phyloP scores from a whole-genome alignment of 495 filamentous ascomycete species.

The Trichoderma virens region DNA sequence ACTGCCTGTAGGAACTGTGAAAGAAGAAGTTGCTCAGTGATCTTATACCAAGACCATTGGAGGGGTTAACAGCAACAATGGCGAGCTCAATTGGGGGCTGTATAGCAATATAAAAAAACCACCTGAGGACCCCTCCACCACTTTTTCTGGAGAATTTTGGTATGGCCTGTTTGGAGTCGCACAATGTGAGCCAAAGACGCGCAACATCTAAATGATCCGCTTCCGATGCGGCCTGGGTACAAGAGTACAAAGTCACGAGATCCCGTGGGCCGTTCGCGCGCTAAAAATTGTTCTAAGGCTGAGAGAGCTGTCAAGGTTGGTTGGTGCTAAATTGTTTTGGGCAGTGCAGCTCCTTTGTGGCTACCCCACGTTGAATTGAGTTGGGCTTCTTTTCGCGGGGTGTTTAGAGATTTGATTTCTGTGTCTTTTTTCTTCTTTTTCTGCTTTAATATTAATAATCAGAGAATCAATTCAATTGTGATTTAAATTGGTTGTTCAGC shows the following conservation, averaged over 20 bases:
- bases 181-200: background rate
- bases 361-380: background rate
- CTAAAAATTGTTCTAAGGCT: slow-evolving; percentile 4
- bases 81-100: background rate
- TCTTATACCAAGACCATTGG: background rate
- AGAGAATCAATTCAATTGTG: background rate
- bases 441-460: background rate
- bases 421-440: background rate
- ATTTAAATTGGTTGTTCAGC: background rate
- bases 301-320: background rate
- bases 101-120: background rate
- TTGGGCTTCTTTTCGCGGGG: background rate
- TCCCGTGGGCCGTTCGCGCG: background rate
- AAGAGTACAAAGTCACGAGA: background rate
- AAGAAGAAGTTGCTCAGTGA: background rate
- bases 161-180: background rate
- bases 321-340: background rate
- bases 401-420: background rate
- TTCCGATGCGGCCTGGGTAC: background rate
- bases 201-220: background rate
- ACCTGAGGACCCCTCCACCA: background rate
- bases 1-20: background rate
- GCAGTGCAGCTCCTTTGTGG: background rate
- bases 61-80: background rate
- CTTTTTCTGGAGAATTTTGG: background rate